Evolutionary conservation across 2,329 filamentous ascomycete species (phyloP), one percentile per base, ranked within the genome.

Genomic region (Colletotrichum gloeosporioides): DNA sequence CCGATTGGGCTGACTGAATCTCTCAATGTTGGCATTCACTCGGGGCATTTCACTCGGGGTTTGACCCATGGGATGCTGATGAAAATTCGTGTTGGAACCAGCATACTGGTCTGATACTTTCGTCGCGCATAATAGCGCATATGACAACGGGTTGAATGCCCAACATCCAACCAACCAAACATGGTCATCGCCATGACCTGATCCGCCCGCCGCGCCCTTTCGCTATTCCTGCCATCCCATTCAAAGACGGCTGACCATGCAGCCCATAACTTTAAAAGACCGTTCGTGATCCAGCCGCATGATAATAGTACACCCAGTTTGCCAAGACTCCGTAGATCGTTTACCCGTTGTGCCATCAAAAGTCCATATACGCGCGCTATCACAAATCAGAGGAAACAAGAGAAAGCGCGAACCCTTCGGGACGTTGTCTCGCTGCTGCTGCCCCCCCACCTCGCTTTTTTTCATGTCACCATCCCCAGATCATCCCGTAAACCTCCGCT

Each of bases 241-340:
- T 65, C 36, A 10, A 34, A 32, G 39, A 59, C 36, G n/a, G 73
- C 63, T 29, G 55, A 59, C 18, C 31, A 69, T 70, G 36, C 68
- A 55, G 27, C n/a, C 57, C 68, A 34, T 29, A 57, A 62, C 66
- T 70, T 53, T 27, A 61, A 55, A 74, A 53, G 32, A 69, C 66
- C 65, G 31, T 74, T 70, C 29, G 32, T 57, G 34, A 61, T 69
- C 27, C 34, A 53, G 55, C 59, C 34, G 39, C 57, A 44, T 55
- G n/a, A 79, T 80, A 77, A 73, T 76, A 70, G 71, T 78, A 74
- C 80, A 82, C 79, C 70, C 71, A 73, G 55, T 63, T 63, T 59
- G 61, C 61, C 69, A 65, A 34, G 44, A 73, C 29, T 68, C 55
- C 71, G n/a, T 32, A 13, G 13, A 34, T 68, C 71, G 64, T 59